These are phyloP conservation scores for Arthrobotrys iridis DNA, from an alignment of 2,329 filamentous ascomycete genomes.

Conservation along the genomic window DNA sequence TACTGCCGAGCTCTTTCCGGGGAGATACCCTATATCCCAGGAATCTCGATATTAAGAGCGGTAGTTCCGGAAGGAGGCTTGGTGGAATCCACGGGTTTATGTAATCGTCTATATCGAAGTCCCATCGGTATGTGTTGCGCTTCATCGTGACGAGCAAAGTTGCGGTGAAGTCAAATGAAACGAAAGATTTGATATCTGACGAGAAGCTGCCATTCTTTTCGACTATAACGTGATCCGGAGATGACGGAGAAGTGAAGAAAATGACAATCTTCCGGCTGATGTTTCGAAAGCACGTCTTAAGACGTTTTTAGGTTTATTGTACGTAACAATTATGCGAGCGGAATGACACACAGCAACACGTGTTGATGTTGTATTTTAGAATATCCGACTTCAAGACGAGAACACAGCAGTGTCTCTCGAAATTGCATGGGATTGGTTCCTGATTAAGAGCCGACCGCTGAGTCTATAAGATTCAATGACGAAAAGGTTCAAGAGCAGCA, in stretches of 20 bases:
- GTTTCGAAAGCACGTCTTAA: not conserved
- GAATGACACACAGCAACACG: slow-evolving; percentile 38
- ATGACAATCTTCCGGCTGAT: not conserved
- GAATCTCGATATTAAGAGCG: slow-evolving; percentile 73
- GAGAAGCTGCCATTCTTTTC: not conserved
- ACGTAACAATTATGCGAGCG: slow-evolving; percentile 33
- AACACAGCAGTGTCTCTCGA: too few species aligned
- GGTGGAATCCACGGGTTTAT: slow-evolving; percentile 76
- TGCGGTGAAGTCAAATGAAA: not conserved
- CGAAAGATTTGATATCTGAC: not conserved
- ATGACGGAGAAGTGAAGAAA: slow-evolving; percentile 7
- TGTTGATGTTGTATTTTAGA: slow-evolving; percentile 15
- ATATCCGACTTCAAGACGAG: not conserved
- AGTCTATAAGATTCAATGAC: too few species aligned
- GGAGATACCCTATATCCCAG: slow-evolving; percentile 69
- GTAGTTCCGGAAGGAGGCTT: slow-evolving; percentile 72
- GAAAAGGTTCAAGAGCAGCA: too few species aligned
- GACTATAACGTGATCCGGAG: slow-evolving; percentile 12
- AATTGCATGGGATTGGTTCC: too few species aligned
- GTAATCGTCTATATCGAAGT: slow-evolving; percentile 80
- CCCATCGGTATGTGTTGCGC: slow-evolving; percentile 60
- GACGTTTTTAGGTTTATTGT: slow-evolving; percentile 43
- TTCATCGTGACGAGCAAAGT: not conserved
- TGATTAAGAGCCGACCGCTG: too few species aligned
- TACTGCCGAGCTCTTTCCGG: slow-evolving; percentile 65